Conservation (phyloP, 202 grass and related monocot species). For the Panicum hallii region DNA sequence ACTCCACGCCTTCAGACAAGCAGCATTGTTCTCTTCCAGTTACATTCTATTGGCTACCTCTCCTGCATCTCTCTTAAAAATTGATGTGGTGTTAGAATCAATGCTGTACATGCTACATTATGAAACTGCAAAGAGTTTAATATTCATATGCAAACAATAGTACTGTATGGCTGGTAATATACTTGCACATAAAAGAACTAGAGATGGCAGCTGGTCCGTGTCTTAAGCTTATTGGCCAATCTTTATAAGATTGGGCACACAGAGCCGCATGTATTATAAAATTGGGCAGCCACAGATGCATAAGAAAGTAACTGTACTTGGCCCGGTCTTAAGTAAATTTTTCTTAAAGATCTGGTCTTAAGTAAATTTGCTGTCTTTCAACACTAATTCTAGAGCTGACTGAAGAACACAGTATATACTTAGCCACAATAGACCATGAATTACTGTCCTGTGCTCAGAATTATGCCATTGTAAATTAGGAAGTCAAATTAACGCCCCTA, state of each 20-base stretch:
- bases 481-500: background rate
- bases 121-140: conserved; percentile 27
- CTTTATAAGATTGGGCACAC: conserved; percentile 8
- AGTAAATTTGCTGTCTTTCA: conserved; percentile 30
- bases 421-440: background rate
- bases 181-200: conserved; percentile 33
- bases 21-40: conserved; percentile 36
- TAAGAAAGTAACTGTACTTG: conserved; percentile 25
- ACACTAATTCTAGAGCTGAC: conserved; percentile 7
- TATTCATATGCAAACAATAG: conserved; percentile 23
- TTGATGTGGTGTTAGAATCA: conserved; percentile 34
- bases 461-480: background rate
- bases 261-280: background rate
- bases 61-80: conserved; percentile 27
- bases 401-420: conserved; percentile 1
- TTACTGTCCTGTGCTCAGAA: background rate
- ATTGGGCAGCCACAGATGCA: background rate
- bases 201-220: background rate
- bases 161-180: conserved; percentile 10
- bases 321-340: conserved; percentile 3
- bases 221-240: conserved; percentile 41
- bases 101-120: conserved; percentile 41
- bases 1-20: conserved; percentile 40
- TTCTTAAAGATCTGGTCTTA: background rate
- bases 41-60: conserved; percentile 41